phyloP scores from a whole-genome alignment of 192 early-diverging fungal genomes.

The Mortierella claussenii region DNA sequence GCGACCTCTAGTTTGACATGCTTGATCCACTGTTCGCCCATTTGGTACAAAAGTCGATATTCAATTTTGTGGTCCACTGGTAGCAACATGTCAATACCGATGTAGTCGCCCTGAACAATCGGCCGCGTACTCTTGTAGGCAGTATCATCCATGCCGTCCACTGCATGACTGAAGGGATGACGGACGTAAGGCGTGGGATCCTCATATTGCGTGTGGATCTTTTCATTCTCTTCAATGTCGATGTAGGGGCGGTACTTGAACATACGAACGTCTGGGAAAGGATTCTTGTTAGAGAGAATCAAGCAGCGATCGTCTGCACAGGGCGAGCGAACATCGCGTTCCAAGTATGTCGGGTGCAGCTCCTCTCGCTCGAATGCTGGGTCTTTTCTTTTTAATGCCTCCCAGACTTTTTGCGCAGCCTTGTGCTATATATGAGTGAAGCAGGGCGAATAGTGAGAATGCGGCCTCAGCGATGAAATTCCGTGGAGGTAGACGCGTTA shows the following conservation, averaged over 20 bases:
- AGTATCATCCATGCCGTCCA: constrained; percentile 61
- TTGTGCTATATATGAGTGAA: constrained; percentile 44
- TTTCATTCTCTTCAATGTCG: constrained; percentile 58
- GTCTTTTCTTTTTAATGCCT: constrained; percentile 37
- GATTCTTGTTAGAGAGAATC: constrained; percentile 62
- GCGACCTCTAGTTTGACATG: constrained; percentile 37
- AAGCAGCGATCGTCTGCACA: constrained; percentile 66
- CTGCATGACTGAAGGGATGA: constrained; percentile 60
- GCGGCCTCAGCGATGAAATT: too few relatives aligned
- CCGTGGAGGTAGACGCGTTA: too few relatives aligned
- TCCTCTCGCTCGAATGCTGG: constrained; percentile 50
- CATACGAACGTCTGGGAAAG: constrained; percentile 57
- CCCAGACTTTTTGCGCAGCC: constrained; percentile 53
- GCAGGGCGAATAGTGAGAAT: too few relatives aligned
- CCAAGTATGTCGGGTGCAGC: constrained; percentile 49
- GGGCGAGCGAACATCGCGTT: constrained; percentile 57
- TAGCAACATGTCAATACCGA: constrained; percentile 66
- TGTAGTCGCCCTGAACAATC: constrained; percentile 61
- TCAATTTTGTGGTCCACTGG: constrained; percentile 52
- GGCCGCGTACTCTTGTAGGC: constrained; percentile 57
- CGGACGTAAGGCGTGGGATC: constrained; percentile 39
- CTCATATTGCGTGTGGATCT: constrained; percentile 59
- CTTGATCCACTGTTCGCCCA: constrained; percentile 51
- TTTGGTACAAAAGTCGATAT: constrained; percentile 37
- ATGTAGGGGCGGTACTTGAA: constrained; percentile 62